Evolutionary conservation across 305 asterid species (phyloP).

Genomic region (Galium porrigens): DNA sequence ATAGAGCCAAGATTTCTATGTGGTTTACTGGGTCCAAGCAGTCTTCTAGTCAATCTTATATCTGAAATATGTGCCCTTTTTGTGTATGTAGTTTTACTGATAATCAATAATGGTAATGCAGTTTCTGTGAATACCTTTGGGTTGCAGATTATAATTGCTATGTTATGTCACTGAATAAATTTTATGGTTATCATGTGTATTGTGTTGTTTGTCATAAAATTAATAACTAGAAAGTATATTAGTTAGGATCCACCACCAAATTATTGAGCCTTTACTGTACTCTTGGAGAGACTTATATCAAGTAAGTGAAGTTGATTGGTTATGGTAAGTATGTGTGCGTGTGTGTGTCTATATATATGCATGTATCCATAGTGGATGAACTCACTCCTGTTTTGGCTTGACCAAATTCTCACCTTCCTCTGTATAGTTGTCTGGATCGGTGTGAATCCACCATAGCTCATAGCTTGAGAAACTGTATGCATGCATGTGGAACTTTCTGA

Average conservation of each 20-base stretch:
- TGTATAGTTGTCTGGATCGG: background rate
- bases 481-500: background rate
- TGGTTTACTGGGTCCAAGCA: background rate
- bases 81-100: background rate
- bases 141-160: background rate
- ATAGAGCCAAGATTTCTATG: background rate
- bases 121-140: slow-evolving; percentile 3
- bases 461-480: background rate
- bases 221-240: background rate
- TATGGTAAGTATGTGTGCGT: background rate
- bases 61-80: background rate
- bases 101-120: background rate
- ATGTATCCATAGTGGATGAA: background rate
- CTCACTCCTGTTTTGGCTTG: background rate
- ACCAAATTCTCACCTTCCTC: background rate
- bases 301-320: background rate
- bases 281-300: background rate
- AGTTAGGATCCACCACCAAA: background rate
- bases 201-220: background rate
- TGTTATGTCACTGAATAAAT: background rate
- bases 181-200: background rate
- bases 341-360: background rate
- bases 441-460: background rate
- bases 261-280: background rate
- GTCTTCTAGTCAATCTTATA: background rate